Conservation (phyloP, 2,329 filamentous ascomycete genomes). For the Pyrenophora tritici-repentis region DNA sequence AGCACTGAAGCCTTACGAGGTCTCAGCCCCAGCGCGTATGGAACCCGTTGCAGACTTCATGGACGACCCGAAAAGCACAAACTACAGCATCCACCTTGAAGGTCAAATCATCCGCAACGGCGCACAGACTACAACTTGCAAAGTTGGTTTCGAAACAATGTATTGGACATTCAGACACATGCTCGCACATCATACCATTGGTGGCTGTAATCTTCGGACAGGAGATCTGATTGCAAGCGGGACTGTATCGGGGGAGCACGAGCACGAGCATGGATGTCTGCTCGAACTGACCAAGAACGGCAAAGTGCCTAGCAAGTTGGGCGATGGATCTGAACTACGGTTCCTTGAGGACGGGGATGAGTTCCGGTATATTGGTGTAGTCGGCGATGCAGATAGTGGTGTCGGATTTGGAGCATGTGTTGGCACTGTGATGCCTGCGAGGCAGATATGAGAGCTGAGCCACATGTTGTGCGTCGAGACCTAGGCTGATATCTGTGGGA, state of each 20-base stretch:
- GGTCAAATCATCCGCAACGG: constrained; percentile 29
- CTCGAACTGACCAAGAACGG: constrained; percentile 50
- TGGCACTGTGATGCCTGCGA: constrained; percentile 42
- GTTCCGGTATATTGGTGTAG: constrained; percentile 45
- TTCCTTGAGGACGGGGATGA: constrained; percentile 52
- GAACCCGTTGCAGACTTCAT: constrained; percentile 30
- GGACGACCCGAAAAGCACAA: constrained; percentile 28
- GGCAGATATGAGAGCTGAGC: constrained; percentile 3
- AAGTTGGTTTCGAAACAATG: constrained; percentile 46
- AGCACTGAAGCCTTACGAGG: constrained; percentile 53
- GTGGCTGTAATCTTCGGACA: constrained; percentile 49
- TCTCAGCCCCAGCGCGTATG: constrained; percentile 27
- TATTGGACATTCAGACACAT: constrained; percentile 56
- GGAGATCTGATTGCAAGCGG: constrained; percentile 54
- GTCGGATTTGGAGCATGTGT: constrained; percentile 51
- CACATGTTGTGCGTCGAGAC: neutral
- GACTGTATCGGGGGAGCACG: constrained; percentile 49
- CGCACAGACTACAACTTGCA: constrained; percentile 26
- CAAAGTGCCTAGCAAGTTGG: constrained; percentile 32
- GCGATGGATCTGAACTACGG: constrained; percentile 37
- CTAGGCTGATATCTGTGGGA: neutral
- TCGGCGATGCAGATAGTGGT: constrained; percentile 37
- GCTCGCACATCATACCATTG: constrained; percentile 51
- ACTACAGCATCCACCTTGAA: constrained; percentile 34
- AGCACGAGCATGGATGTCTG: constrained; percentile 50